These are phyloP conservation scores for Claviceps spartinae DNA, from an alignment of 2,329 filamentous ascomycete genomes.

Conservation along the genomic window DNA sequence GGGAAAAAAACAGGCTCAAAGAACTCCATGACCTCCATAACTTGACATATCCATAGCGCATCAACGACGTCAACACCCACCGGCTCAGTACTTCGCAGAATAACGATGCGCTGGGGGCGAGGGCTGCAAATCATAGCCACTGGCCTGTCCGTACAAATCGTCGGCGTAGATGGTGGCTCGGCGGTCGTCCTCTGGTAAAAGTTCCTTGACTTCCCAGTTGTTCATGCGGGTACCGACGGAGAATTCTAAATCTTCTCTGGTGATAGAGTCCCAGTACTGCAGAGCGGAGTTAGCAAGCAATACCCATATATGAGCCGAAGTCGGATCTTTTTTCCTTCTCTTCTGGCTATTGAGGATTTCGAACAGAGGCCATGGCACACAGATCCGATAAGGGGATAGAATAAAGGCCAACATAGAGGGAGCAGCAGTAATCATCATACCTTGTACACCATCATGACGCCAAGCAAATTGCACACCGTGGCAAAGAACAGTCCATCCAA, in stretches of 20 bases:
- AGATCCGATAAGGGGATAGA: not conserved
- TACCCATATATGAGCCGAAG: not conserved
- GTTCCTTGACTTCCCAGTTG: conserved; percentile 97
- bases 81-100: conserved; percentile 31
- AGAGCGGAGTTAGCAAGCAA: conserved; percentile 3
- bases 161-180: conserved; percentile 60
- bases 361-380: not conserved
- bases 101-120: conserved; percentile 30
- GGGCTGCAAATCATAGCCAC: conserved; percentile 38
- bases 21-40: not conserved
- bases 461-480: conserved; percentile 82
- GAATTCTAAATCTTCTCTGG: conserved; percentile 94
- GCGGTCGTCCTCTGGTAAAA: conserved; percentile 68
- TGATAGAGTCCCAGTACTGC: conserved; percentile 98
- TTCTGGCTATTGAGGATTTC: not conserved
- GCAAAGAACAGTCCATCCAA: conserved; percentile 90
- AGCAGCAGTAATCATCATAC: conserved; percentile 24
- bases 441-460: conserved; percentile 99
- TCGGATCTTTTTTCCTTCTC: not conserved
- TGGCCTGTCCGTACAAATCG: conserved; percentile 46
- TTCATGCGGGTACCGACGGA: conserved; percentile 90
- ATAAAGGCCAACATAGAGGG: not conserved
- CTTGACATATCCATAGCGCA: not conserved
- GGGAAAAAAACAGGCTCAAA: not conserved
- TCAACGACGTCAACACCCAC: conserved; percentile 5